Conservation (phyloP, 495 filamentous ascomycete species). For the Friedmanniomyces endolithicus region DNA sequence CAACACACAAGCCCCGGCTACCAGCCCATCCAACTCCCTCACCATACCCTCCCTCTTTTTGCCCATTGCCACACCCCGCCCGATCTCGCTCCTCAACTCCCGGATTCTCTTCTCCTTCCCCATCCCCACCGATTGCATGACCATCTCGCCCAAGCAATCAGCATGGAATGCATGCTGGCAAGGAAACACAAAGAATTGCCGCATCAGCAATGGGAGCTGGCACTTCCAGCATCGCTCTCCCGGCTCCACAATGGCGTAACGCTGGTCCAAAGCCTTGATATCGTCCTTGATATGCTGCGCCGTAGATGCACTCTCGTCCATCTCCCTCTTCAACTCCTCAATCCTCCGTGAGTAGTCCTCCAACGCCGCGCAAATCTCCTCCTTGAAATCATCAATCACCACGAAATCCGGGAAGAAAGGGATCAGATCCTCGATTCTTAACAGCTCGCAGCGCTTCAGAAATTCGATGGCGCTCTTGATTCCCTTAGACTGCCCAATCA, state of each 20-base stretch:
- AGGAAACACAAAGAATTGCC: constrained; percentile 95
- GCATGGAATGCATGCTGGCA: constrained; percentile 97
- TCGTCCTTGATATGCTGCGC: constrained; percentile 79
- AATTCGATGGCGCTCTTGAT: constrained; percentile 96
- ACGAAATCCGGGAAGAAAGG: constrained; percentile 98
- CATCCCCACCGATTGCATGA: constrained; percentile 59
- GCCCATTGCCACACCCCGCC: constrained; percentile 52
- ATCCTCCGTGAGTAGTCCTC: constrained; percentile 88
- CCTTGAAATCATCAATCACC: constrained; percentile 98
- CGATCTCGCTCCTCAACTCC: constrained; percentile 71
- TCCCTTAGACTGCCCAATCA: constrained; percentile 68
- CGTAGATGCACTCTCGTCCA: constrained; percentile 83
- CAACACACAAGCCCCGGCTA: constrained; percentile 62
- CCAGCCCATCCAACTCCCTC: constrained; percentile 74
- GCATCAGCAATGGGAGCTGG: constrained; percentile 65
- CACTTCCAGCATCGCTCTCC: constrained; percentile 89
- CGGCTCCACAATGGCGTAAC: constrained; percentile 93
- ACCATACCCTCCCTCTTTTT: constrained; percentile 67
- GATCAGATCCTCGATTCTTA: constrained; percentile 91
- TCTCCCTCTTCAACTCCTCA: constrained; percentile 78
- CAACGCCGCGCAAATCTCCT: constrained; percentile 86
- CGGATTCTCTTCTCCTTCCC: constrained; percentile 68
- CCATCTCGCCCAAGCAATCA: constrained; percentile 75
- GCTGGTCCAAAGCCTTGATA: constrained; percentile 66
- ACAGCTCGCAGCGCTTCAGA: constrained; percentile 74